phyloP scores from a whole-genome alignment of 495 filamentous ascomycete genomes.

The Annulohypoxylon maeteangense region DNA sequence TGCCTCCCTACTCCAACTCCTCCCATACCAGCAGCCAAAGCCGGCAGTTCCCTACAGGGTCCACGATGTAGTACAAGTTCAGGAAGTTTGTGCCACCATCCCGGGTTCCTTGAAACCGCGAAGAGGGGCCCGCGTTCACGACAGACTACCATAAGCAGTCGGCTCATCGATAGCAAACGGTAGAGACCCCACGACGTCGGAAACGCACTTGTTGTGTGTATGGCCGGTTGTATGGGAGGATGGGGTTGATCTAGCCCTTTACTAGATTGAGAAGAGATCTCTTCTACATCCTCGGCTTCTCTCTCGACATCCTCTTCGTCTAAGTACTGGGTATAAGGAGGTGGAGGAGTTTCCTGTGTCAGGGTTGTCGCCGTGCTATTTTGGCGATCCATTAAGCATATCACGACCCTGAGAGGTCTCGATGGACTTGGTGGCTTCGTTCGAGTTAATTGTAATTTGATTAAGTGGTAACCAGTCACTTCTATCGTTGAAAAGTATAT shows the following conservation, averaged over 20 bases:
- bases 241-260: neutral
- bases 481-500: neutral
- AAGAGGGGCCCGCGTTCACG: constrained; percentile 31
- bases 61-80: constrained; percentile 36
- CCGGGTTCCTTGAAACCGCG: constrained; percentile 24
- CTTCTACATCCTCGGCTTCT: neutral
- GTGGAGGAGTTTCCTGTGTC: constrained; percentile 4
- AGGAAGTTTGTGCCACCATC: constrained; percentile 32
- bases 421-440: neutral
- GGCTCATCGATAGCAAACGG: constrained; percentile 7
- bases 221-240: neutral
- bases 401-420: neutral
- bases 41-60: constrained; percentile 23
- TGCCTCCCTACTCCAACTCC: constrained; percentile 15
- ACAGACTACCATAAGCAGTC: constrained; percentile 21
- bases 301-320: constrained; percentile 1
- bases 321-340: constrained; percentile 10
- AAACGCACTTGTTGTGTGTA: neutral
- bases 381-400: constrained; percentile 11
- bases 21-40: constrained; percentile 27
- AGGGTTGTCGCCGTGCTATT: neutral
- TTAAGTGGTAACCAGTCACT: neutral
- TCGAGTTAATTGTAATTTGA: neutral
- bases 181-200: constrained; percentile 38
- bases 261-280: neutral